Percentiles rank a stretch among this genome's conserved stretches.
Evolutionary conservation across 1,139 yeast genomes (phyloP).

Genomic region (Suhomyces maxii): DNA sequence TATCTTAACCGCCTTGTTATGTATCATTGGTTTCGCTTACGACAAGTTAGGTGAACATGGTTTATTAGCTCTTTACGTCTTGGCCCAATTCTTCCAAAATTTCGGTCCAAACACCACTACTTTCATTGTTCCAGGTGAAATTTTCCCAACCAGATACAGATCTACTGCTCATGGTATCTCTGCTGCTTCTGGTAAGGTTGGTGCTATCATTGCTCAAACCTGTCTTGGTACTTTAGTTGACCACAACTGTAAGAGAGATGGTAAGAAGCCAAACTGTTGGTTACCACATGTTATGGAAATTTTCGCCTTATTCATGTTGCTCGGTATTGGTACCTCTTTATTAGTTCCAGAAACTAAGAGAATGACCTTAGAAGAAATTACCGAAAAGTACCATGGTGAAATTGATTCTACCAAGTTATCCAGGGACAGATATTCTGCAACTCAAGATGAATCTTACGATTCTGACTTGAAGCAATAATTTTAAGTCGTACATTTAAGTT

Average conservation of each 20-base stretch:
- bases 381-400: constrained; percentile 79
- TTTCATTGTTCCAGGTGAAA: constrained; percentile 93
- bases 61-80: constrained; percentile 68
- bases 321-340: constrained; percentile 64
- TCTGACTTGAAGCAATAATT: constrained; percentile 16
- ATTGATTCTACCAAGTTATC: constrained; percentile 44
- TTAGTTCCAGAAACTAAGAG: constrained; percentile 89
- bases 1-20: constrained; percentile 65
- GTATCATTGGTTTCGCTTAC: constrained; percentile 78
- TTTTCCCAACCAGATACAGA: constrained; percentile 96
- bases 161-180: constrained; percentile 98
- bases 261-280: constrained; percentile 60
- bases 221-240: constrained; percentile 80
- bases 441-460: constrained; percentile 19
- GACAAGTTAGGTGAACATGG: constrained; percentile 64
- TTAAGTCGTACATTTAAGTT: background rate
- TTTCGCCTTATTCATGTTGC: constrained; percentile 85
- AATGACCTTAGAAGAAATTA: constrained; percentile 78
- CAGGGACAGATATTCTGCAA: constrained; percentile 17
- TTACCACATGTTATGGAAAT: constrained; percentile 90
- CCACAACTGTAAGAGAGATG: constrained; percentile 65
- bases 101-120: constrained; percentile 97
- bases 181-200: constrained; percentile 94
- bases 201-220: constrained; percentile 95
- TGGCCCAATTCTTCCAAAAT: constrained; percentile 83